Percentiles rank a stretch among this genome's conserved stretches.
These are phyloP conservation scores for Gynochthodes officinalis DNA, from an alignment of 257 asterid species.

Conservation along the genomic window DNA sequence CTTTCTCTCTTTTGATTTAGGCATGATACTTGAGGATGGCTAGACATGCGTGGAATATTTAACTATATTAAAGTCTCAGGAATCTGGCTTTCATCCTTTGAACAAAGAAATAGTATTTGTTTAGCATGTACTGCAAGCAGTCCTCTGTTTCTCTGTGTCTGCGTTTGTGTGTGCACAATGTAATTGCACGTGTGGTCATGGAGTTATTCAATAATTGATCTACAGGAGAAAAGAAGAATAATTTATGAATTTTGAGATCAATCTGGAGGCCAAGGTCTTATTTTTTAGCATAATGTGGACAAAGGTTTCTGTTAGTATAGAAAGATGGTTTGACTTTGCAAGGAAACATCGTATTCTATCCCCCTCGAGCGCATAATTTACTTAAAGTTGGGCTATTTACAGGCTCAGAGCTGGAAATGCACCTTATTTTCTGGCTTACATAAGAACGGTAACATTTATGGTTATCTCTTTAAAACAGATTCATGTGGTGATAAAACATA, in stretches of 20 bases:
- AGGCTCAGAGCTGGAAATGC: neutral
- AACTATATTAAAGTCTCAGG: neutral
- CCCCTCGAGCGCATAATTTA: neutral
- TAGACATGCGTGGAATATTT: constrained; percentile 3
- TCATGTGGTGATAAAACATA: neutral
- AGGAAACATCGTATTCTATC: constrained; percentile 12
- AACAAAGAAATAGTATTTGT: constrained; percentile 13
- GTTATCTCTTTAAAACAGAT: neutral
- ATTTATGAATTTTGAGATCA: constrained; percentile 16
- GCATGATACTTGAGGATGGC: neutral
- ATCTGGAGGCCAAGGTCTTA: constrained; percentile 18
- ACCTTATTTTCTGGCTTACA: too few species aligned
- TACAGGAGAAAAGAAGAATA: constrained; percentile 3
- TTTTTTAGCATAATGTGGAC: constrained; percentile 30
- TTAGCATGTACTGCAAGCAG: neutral
- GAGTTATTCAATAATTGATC: constrained; percentile 29
- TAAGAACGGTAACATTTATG: neutral
- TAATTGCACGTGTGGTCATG: constrained; percentile 32
- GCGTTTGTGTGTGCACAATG: constrained; percentile 13
- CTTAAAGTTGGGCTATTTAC: neutral
- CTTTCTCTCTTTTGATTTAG: neutral
- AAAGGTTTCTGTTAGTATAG: constrained; percentile 27
- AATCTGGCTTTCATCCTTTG: neutral
- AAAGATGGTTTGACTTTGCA: constrained; percentile 29
- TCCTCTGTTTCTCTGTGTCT: neutral